These are phyloP conservation scores for Geosmithia morbida DNA, from an alignment of 2,329 filamentous ascomycete genomes.

Conservation along the genomic window DNA sequence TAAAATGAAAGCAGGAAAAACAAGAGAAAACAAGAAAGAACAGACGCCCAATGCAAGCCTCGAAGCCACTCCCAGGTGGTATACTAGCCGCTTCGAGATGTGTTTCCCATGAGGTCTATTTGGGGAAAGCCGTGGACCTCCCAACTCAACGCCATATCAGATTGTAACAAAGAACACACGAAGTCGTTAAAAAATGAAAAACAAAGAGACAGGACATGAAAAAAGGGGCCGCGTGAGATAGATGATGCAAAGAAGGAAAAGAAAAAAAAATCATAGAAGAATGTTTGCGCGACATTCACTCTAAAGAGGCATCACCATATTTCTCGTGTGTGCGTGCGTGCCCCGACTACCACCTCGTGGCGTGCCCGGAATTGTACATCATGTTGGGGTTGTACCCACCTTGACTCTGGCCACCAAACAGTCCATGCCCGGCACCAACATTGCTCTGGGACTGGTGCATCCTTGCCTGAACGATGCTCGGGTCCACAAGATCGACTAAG, in stretches of 20 bases:
- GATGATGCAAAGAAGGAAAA: slow-evolving; percentile 1
- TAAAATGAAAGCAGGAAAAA: background rate
- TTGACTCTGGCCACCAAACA: slow-evolving; percentile 80
- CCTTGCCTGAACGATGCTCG: slow-evolving; percentile 97
- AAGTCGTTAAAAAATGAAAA: background rate
- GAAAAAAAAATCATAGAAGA: slow-evolving; percentile 1
- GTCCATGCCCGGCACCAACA: slow-evolving; percentile 73
- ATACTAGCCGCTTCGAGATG: background rate
- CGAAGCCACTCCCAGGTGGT: background rate
- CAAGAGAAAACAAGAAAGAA: slow-evolving; percentile 4
- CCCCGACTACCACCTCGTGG: slow-evolving; percentile 4
- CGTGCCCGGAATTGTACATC: slow-evolving; percentile 53
- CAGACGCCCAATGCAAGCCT: background rate
- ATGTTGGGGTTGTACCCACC: slow-evolving; percentile 86
- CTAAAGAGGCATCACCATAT: background rate
- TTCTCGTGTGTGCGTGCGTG: background rate
- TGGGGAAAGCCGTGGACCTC: background rate
- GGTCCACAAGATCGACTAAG: slow-evolving; percentile 99
- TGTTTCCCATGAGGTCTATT: background rate
- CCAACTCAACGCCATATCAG: background rate
- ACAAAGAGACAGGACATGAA: slow-evolving; percentile 2
- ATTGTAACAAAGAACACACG: background rate
- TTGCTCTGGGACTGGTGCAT: slow-evolving; percentile 76
- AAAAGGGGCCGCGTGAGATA: background rate
- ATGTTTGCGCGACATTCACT: background rate